Evolutionary conservation across 208 protist species (phyloP).

Genomic region (Leishmania mexicana): DNA sequence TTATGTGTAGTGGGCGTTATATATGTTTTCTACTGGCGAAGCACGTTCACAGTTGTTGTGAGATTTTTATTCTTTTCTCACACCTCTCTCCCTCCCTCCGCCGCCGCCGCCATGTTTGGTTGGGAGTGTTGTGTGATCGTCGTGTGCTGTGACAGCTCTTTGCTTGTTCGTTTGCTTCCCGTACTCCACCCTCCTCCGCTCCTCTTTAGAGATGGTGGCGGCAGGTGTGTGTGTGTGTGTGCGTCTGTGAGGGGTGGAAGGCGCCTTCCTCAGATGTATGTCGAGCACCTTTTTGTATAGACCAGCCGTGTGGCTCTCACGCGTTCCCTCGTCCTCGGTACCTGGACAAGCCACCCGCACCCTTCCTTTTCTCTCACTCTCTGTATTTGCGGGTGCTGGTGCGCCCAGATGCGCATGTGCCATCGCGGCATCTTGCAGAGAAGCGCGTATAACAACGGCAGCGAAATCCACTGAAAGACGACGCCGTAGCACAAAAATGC

Average conservation of each 20-base stretch:
- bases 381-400: background rate
- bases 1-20: background rate
- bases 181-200: background rate
- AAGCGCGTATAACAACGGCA: background rate
- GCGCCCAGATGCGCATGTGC: background rate
- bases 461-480: background rate
- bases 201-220: background rate
- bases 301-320: background rate
- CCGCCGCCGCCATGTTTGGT: background rate
- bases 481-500: background rate
- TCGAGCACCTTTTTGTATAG: background rate
- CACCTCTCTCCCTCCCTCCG: background rate
- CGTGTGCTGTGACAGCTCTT: background rate
- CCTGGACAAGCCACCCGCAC: background rate
- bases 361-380: background rate
- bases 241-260: background rate
- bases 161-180: background rate
- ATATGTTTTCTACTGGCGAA: background rate
- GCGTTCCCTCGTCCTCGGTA: background rate
- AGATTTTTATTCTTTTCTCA: background rate
- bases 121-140: background rate
- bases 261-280: background rate
- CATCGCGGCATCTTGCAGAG: background rate
- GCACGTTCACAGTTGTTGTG: background rate
- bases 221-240: background rate